Conservation (phyloP, 176 grass and related monocot species). For the Aegilops tauschii region DNA sequence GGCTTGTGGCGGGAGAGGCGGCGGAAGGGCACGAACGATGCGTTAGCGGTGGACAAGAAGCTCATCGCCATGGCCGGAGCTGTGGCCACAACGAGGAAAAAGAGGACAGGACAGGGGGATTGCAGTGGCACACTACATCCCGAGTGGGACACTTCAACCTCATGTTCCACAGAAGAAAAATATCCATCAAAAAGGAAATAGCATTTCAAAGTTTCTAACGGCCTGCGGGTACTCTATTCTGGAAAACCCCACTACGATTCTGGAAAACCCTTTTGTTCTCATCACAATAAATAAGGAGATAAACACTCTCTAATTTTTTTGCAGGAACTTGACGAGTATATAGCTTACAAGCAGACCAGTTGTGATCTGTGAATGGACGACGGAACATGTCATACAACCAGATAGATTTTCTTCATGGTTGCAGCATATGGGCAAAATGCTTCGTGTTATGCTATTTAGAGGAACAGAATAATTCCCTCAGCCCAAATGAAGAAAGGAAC, state of each 20-base stretch:
- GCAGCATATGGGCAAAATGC: background rate
- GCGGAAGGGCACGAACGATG: background rate
- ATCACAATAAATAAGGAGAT: background rate
- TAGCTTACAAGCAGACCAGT: background rate
- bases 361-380: background rate
- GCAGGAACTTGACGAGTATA: background rate
- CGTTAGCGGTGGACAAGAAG: slow-evolving; percentile 16
- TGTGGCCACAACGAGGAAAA: background rate
- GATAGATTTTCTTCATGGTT: slow-evolving; percentile 17
- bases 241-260: no score
- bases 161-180: background rate
- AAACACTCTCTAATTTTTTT: background rate
- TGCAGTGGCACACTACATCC: background rate
- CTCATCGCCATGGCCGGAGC: slow-evolving; percentile 39
- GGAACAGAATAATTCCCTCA: background rate
- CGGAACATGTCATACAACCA: slow-evolving; percentile 18
- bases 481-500: background rate
- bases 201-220: background rate
- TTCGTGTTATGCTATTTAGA: background rate
- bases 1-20: background rate
- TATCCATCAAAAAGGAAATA: background rate
- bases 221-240: no score
- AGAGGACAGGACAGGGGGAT: background rate
- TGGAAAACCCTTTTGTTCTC: no score
- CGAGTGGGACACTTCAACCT: background rate